Conservation (phyloP, 495 filamentous ascomycete species). For the Lentithecium fluviatile region DNA sequence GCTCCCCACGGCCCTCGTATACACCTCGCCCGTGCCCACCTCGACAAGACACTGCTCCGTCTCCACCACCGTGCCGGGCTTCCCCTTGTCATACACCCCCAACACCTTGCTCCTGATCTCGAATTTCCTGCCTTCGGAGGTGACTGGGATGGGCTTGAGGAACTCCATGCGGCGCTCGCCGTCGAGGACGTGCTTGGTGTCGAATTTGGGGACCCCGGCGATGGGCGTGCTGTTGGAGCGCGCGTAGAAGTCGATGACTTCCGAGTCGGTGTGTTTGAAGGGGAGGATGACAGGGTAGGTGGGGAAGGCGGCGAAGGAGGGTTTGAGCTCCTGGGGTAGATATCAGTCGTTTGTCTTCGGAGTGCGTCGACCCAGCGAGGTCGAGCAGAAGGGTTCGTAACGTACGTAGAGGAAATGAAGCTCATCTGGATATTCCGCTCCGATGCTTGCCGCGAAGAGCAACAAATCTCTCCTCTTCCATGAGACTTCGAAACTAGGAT, state of each 20-base stretch:
- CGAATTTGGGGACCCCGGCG: conserved; percentile 75
- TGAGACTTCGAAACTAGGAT: conserved; percentile 65
- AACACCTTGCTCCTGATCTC: conserved; percentile 77
- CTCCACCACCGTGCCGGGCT: conserved; percentile 77
- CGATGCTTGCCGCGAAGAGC: conserved; percentile 85
- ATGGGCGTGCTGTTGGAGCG: conserved; percentile 58
- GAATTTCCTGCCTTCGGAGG: conserved; percentile 68
- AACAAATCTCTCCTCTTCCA: conserved; percentile 86
- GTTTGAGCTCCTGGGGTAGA: conserved; percentile 67
- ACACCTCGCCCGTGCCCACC: conserved; percentile 65
- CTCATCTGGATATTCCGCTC: conserved; percentile 70
- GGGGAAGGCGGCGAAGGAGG: conserved; percentile 79
- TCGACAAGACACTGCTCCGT: conserved; percentile 77
- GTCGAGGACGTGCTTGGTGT: conserved; percentile 72
- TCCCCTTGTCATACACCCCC: conserved; percentile 90
- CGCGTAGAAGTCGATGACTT: conserved; percentile 86
- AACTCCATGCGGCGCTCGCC: conserved; percentile 80
- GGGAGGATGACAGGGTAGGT: conserved; percentile 83
- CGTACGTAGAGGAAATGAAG: conserved; percentile 85
- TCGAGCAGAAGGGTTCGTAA: not conserved
- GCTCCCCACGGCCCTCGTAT: conserved; percentile 63
- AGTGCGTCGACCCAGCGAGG: too few species aligned
- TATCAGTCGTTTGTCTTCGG: too few species aligned
- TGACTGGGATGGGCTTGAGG: conserved; percentile 72
- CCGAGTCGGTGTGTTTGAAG: conserved; percentile 74